Base-by-base conservation (phyloP, 441 rosid genomes). In the Macaranga tanarius region DNA sequence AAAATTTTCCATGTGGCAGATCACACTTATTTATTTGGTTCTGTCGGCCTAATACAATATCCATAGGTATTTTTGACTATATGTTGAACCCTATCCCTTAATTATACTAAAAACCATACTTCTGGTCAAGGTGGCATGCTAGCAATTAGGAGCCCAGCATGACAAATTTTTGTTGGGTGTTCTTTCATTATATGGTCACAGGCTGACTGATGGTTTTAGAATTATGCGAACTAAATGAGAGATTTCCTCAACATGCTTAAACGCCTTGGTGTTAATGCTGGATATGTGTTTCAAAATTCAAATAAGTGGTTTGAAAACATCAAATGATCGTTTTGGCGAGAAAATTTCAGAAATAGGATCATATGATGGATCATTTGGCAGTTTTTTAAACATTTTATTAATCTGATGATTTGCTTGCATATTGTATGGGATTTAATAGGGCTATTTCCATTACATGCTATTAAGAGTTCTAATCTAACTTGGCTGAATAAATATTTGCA, bases 281-380 rank as follows among this genome's bases (percentile, higher is more conserved):
- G 19, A 34, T 9, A 10, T 26, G 17, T 1, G 26, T 25, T 26
- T 59, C 19, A 11, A 19, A 31, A 11, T 26, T 59, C 19, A 11
- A 19, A 31, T 38, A 17, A 34, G 48, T 34, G 40, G 48, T n/a
- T 19, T 17, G 5, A n/a, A 63, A 40, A 42, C 50, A 54, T 9
- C 52, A 6, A 56, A 6, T 23, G 23, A 23, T 56, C 19, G 23
- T 12, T 0, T 7, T n/a, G 50, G 57, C 47, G 4, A 8, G 9
- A 22, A 61, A 42, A 69, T 55, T 16, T 69, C 52, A 34, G 52
- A 23, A 55, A 42, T 69, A 69, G 73, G 73, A n/a, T 13, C 38
- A 3, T 34, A 34, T 34, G 42, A 31, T 20, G 11, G 54, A 55
- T 55, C 50, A 15, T n/a, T 55, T 7, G 40, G 62, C 62, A 13